Evolutionary conservation across 257 asterid species (phyloP).

Genomic region (Jacaranda copaia): DNA sequence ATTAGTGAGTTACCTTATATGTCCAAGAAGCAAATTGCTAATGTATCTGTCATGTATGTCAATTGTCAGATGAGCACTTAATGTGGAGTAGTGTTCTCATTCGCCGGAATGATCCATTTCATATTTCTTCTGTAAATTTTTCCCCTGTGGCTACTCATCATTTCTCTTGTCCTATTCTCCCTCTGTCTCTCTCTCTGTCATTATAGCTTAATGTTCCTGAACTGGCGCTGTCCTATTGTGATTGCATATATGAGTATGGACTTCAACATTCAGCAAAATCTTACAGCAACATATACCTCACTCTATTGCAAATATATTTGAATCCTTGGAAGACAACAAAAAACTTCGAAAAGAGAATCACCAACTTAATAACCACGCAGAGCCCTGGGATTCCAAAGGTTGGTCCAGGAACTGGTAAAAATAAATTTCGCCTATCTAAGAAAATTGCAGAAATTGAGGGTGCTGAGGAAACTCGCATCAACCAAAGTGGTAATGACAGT

Average conservation of each 20-base stretch:
- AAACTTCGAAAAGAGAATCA: slow-evolving; percentile 75
- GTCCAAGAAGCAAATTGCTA: slow-evolving; percentile 16
- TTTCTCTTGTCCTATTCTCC: slow-evolving; percentile 29
- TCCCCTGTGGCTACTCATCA: slow-evolving; percentile 15
- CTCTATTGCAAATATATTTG: slow-evolving; percentile 89
- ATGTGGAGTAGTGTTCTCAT: neutral
- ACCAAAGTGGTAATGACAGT: slow-evolving; percentile 87
- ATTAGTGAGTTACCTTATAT: slow-evolving; percentile 15
- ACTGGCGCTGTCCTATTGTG: slow-evolving; percentile 89
- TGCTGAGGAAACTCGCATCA: slow-evolving; percentile 77
- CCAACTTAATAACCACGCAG: slow-evolving; percentile 59
- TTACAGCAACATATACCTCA: slow-evolving; percentile 79
- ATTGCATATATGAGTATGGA: slow-evolving; percentile 79
- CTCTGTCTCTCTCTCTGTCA: slow-evolving; percentile 21
- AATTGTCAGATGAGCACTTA: neutral
- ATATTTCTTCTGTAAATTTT: slow-evolving; percentile 17
- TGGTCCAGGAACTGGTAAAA: slow-evolving; percentile 56
- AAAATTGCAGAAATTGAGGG: slow-evolving; percentile 91
- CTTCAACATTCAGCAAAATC: slow-evolving; percentile 73
- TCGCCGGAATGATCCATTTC: neutral
- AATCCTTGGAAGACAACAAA: slow-evolving; percentile 84
- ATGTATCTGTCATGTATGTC: slow-evolving; percentile 5
- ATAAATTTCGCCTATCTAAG: slow-evolving; percentile 60
- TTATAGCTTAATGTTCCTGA: slow-evolving; percentile 91
- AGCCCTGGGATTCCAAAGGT: slow-evolving; percentile 60